Base-by-base conservation (phyloP, 2,329 filamentous ascomycete species). In the Allantophomopsis cytisporea region DNA sequence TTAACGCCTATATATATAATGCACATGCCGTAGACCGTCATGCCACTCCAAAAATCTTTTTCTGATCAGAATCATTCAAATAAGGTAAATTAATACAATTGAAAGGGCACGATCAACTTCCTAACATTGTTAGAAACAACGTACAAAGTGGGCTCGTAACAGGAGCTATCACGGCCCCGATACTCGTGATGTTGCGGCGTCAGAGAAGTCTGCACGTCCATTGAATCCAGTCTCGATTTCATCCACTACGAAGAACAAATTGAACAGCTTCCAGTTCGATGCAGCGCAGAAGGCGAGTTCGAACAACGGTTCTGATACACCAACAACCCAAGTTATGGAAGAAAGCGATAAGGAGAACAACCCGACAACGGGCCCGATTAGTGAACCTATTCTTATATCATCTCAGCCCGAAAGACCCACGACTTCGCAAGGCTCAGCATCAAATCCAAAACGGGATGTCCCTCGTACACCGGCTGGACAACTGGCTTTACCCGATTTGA, bases 161-260 rank as follows among this genome's bases (percentile, higher is more conserved):
- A 56, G 50, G 40, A 57, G 48, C 39, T 52, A 48, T 28, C 47
- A 47, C 37, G 50, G 46, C n/a, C 45, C 45, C 45, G 31, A 30
- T 30, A 8, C 30, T 43, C 37, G 18, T 18, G 16, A 39, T 15
- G 37, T 39, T 39, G 14, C 28, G 35, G 20, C 20, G 11, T 38
- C 37, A n/a, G 35, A 44, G 5, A 55, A 49, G 36, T 49, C 49
- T 28, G 33, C 52, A 12, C 48, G 49, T 36, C 50, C 52, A 17
- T 52, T 52, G 37, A 50, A 48, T 11, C 48, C 50, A 2, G 28
- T 55, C 20, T 50, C 50, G 30, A 43, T 59, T 21, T 79, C 76
- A 31, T 64, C 71, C 23, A 63, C 62, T 7, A 76, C 76, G 10
- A 79, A 73, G 51, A 71, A 62, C 45, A 80, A 79, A 50, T 62